Percentiles rank a stretch among this genome's conserved stretches.
These are phyloP conservation scores for Apiospora rasikravindrae DNA, from an alignment of 2,329 filamentous ascomycete species.

Conservation along the genomic window DNA sequence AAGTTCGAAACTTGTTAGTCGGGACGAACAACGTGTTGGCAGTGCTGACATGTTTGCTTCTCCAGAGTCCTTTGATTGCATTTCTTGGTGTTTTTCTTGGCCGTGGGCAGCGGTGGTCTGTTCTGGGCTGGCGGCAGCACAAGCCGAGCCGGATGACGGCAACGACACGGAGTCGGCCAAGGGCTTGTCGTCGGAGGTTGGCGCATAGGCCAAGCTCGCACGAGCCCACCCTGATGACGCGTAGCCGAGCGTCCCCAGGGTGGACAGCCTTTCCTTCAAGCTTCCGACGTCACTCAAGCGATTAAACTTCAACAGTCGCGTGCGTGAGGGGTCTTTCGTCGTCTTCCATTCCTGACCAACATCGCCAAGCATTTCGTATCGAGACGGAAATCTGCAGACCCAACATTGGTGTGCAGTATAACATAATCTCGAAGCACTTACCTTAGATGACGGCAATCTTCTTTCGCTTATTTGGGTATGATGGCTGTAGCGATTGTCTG, in stretches of 20 bases:
- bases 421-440: too few species aligned
- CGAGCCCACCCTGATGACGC: neutral
- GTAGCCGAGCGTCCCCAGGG: neutral
- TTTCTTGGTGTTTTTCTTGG: neutral
- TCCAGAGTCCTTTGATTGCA: neutral
- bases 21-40: neutral
- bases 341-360: neutral
- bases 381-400: neutral
- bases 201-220: neutral
- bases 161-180: slow-evolving; percentile 10
- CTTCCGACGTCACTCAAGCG: neutral
- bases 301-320: neutral
- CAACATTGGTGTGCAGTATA: neutral
- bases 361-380: neutral
- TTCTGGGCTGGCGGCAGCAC: neutral
- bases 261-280: neutral
- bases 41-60: neutral
- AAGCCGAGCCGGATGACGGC: slow-evolving; percentile 6
- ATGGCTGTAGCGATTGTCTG: neutral
- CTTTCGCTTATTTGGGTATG: neutral
- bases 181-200: slow-evolving; percentile 14
- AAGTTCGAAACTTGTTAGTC: neutral
- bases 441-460: too few species aligned
- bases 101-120: neutral
- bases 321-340: neutral